These are phyloP conservation scores for Boletus mariae DNA, from an alignment of 1,284 basidiomycete species.

Conservation along the genomic window DNA sequence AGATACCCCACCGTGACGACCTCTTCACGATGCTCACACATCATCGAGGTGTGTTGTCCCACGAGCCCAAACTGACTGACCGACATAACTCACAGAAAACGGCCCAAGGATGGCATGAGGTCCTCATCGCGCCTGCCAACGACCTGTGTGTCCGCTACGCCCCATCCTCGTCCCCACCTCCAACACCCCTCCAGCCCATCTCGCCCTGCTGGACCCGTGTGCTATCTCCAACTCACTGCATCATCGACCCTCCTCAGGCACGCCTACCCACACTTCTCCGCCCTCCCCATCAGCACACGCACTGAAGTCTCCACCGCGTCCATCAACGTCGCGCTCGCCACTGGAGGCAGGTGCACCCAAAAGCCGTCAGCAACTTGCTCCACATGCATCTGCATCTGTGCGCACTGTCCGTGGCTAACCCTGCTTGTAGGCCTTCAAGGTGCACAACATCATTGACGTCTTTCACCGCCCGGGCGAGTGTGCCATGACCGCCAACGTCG, in stretches of 20 bases:
- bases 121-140: constrained; percentile 61
- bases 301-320: constrained; percentile 78
- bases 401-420: background rate
- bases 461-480: constrained; percentile 85
- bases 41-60: constrained; percentile 68
- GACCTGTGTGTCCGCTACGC: constrained; percentile 28
- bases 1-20: constrained; percentile 52
- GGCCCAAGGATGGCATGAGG: constrained; percentile 81
- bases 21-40: constrained; percentile 87
- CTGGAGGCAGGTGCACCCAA: constrained; percentile 63
- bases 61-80: background rate
- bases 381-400: constrained; percentile 52
- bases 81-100: constrained; percentile 53
- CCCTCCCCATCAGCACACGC: constrained; percentile 62
- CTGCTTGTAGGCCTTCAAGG: constrained; percentile 73
- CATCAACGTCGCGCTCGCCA: constrained; percentile 57
- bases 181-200: no score
- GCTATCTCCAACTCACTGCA: constrained; percentile 62
- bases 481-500: constrained; percentile 94
- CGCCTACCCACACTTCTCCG: constrained; percentile 68
- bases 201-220: constrained; percentile 56
- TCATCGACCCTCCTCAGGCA: constrained; percentile 63
- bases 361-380: constrained; percentile 73
- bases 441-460: constrained; percentile 83
- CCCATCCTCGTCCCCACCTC: constrained; percentile 10